Base-by-base conservation (phyloP, 495 filamentous ascomycete species). In the Annulohypoxylon nitens region DNA sequence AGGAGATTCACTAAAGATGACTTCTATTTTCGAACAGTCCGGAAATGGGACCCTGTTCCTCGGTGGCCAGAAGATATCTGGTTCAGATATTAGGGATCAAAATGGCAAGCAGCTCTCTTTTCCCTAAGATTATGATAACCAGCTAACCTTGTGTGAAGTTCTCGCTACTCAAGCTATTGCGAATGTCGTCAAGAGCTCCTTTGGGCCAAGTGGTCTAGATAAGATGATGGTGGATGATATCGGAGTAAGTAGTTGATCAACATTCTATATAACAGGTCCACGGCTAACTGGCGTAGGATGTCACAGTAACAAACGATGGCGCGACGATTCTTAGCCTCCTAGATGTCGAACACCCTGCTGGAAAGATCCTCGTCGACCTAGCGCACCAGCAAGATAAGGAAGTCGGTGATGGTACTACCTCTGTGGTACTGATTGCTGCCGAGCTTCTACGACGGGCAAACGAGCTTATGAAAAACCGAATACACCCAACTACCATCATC, bases 191-290 rank as follows among this genome's bases (percentile, higher is more conserved):
- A 98, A 97, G 85, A 97, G 92, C 83, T 99, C 96, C 12, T 99
- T 98, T 81, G 96, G 96, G 45, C 96, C 96, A 66, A 97, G 93
- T 67, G 96, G 96, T 37, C 85, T 99, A 73, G 96, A 99, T 79
- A 99, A 99, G 88, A 98, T 99, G 97, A 98, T 99, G 97, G 97
- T 99, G 78, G 96, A 99, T 82, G 96, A 99, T 78, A 98, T 98
- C 80, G 96, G 96, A 76, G 93, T 94, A 88, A 71, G 91, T 76
- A 75, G 51, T 69, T n/a, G 4, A 14, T 57, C 47, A 63, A 4
- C 3, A 25, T 50, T 43, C 10, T 2, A 30, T 43, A 3, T 34
- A 36, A 39, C 34, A 48, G 53, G 57, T 74, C 50, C 45, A 65
- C 65, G 69, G 73, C 78, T 67, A 57, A 69, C 63, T 45, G 3